Evolutionary conservation across 1,284 basidiomycete species (phyloP), one percentile per base, ranked within the genome.

Genomic region (Sphagnurus paluster): DNA sequence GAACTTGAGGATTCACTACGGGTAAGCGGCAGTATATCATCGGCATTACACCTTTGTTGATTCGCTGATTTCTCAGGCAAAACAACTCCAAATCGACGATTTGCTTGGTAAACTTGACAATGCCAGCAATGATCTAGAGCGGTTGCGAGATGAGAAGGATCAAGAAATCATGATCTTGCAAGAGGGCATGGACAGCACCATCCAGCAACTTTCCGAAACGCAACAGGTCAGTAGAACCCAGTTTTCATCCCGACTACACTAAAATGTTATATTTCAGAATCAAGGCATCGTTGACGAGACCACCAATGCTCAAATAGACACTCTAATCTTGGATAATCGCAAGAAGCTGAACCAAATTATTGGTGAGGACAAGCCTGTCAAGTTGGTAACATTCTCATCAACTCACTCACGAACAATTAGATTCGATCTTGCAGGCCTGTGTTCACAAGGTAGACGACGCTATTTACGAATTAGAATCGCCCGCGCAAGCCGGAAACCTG

Each of bases 261-360:
- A 37, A 19, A 39, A 9, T 11, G 38, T 44, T 38, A 42, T 51
- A 30, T 48, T 57, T 38, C 54, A 93, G 85, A 86, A 79, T 53
- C 88, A 93, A 74, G 90, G 87, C 49, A 75, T 93, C 34, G 83
- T 84, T 20, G 92, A 93, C 57, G 87, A 92, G 56, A 91, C 94
- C 0, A 92, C 93, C 51, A 93, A 94, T 62, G 90, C 93, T 10
- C 93, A 98, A 66, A 94, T 99, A 59, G 96, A 99, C 67, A 97
- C 88, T 1, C 79, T 99, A 56, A 97, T 99, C 56, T 76, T 99
- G 50, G 97, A 99, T 67, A 93, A 98, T 64, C 82, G 93, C 64
- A 98, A 98, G 77, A 97, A 98, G 72, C 78, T 99, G 59, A 99
- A 99, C 69, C 83, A 93, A 57, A 97, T 99, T 66, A 98, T 99